These are phyloP conservation scores for Scenedesmus sp. DNA, from an alignment of 163 green algal species.

Conservation along the genomic window DNA sequence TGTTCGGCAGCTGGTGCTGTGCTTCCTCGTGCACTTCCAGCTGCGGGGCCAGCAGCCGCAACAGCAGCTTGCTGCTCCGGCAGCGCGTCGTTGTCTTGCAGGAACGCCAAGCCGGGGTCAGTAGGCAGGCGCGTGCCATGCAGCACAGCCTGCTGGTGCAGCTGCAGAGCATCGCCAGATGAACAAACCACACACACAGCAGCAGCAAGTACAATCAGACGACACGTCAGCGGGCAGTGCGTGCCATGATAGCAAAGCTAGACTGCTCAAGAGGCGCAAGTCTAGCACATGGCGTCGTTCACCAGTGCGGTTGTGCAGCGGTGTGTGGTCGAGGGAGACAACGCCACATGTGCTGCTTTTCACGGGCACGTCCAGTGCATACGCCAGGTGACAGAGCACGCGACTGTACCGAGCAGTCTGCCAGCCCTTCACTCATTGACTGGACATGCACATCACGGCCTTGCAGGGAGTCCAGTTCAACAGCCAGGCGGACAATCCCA, in stretches of 20 bases:
- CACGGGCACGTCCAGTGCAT: too few relatives aligned
- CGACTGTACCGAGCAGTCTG: too few relatives aligned
- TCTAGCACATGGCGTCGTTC: background rate
- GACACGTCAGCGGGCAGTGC: too few relatives aligned
- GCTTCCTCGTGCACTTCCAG: background rate
- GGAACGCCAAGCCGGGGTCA: conserved; percentile 5
- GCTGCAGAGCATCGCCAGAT: too few relatives aligned
- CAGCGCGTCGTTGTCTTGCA: background rate
- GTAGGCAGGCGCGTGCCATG: conserved; percentile 9
- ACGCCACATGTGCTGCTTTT: too few relatives aligned
- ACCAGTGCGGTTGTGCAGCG: background rate
- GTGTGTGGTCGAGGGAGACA: too few relatives aligned
- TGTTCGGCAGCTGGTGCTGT: background rate
- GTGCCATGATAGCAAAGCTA: background rate
- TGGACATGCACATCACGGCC: too few relatives aligned
- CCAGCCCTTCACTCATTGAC: too few relatives aligned
- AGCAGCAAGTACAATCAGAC: too few relatives aligned
- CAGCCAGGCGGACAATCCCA: too few relatives aligned
- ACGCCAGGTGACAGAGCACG: too few relatives aligned
- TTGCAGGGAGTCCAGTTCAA: too few relatives aligned
- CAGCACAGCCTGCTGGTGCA: conserved; percentile 37
- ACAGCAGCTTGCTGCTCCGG: background rate
- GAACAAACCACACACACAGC: background rate
- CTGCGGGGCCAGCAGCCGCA: background rate
- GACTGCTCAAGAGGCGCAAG: background rate